Evolutionary conservation across 148 eudicot species (phyloP).

Genomic region (Chenopodium formosanum): DNA sequence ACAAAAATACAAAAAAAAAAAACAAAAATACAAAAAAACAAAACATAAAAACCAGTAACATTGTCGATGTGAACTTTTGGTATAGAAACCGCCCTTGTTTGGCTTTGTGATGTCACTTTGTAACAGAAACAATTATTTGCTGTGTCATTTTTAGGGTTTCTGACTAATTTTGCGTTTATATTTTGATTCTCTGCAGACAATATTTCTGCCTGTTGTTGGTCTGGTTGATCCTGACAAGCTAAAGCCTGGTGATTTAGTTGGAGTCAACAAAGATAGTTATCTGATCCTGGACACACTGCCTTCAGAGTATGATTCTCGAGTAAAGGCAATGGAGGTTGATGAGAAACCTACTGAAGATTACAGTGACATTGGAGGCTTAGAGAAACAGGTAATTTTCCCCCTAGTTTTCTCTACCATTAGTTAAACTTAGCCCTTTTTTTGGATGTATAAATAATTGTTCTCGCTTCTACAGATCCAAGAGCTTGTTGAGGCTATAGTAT

Average conservation of each 20-base stretch:
- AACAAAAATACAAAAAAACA: too few species aligned
- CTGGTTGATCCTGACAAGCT: slow-evolving; percentile 90
- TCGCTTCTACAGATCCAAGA: slow-evolving; percentile 70
- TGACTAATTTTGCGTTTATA: not conserved
- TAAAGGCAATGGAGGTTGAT: slow-evolving; percentile 99
- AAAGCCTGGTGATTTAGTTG: slow-evolving; percentile 98
- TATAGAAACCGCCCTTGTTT: not conserved
- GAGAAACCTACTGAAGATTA: slow-evolving; percentile 99
- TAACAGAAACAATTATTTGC: not conserved
- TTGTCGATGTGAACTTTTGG: not conserved
- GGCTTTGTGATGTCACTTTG: not conserved
- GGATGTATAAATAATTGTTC: not conserved
- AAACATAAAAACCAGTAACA: not conserved
- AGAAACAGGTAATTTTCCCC: slow-evolving; percentile 67
- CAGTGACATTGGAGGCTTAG: slow-evolving; percentile 94
- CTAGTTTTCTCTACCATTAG: not conserved
- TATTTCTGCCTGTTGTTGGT: slow-evolving; percentile 94
- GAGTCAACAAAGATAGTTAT: slow-evolving; percentile 98
- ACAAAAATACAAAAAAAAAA: not conserved
- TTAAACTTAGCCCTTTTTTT: not conserved
- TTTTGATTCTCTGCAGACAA: slow-evolving; percentile 56
- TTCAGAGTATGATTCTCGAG: slow-evolving; percentile 92
- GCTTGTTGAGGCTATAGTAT: slow-evolving; percentile 92
- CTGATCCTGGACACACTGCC: slow-evolving; percentile 91
- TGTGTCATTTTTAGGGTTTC: not conserved